Base-by-base conservation (phyloP, 441 rosid genomes). In the Cnidoscolus chayamansa region DNA sequence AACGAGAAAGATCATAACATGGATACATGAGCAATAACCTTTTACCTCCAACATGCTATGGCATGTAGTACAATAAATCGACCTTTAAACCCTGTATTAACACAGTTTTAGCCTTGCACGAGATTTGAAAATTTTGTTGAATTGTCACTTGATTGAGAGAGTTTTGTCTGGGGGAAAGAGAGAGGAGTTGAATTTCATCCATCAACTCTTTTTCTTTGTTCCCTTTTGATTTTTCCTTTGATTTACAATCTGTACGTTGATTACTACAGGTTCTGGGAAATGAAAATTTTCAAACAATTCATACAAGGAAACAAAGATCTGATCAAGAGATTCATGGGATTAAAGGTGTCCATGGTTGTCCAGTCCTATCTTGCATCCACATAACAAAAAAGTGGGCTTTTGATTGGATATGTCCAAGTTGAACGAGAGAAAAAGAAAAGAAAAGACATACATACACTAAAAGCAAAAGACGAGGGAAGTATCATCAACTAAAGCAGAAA, bases 321-420 rank as follows among this genome's bases (percentile, higher is more conserved):
- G 60, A 73, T 75, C 60, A 74, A 76, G 65, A 74, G 83, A 78
- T 75, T 76, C 80, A 77, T 80, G 82, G 83, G 80, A 78, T 74
- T 77, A 68, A 81, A 81, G 78, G 48, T 58, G 68, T 51, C 62
- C 45, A 59, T 10, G 71, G 78, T 10, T 73, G 78, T 73, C 72
- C 32, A 57, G 76, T 75, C 82, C 73, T 65, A 67, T 75, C 77
- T 68, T 63, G 77, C 53, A 74, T 73, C 68, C 37, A 15, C 47
- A 35, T 35, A 47, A 30, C 15, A 62, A 74, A 78, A 70, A 73
- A 67, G 79, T 49, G 71, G 50, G 79, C 76, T 86, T 82, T 79
- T 81, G 84, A 77, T 81, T 75, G 80, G 78, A 67, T 76, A 76
- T 75, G 76, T 58, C 82, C 73, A 65, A 67, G 75, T 37, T 72